Evolutionary conservation across 495 filamentous ascomycete genomes (phyloP), one percentile per base, ranked within the genome.

Genomic region (Pyronema omphalodes): DNA sequence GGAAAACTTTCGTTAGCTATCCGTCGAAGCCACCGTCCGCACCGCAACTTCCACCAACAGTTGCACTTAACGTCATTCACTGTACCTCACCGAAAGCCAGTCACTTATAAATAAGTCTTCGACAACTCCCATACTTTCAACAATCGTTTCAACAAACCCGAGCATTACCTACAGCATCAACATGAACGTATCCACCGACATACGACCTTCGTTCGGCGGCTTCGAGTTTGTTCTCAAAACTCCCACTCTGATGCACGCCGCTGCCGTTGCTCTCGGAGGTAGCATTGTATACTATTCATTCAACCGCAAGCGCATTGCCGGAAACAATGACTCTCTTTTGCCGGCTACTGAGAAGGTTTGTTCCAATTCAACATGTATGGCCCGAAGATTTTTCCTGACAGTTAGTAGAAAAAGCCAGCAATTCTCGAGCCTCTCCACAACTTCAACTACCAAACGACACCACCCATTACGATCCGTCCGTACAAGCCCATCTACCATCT

Each of bases 401-500:
- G 23, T 29, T 5, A 29, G 23, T 29, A 29, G 23, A 29, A 29
- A 41, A 12, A 12, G 39, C 39, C 11, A 41, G 55, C 57, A 0
- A 53, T 56, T 9, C 59, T 84, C 58, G 67, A 72, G 29, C 72
- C 81, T 6, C 67, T 85, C 0, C 45, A 65, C 0, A 64, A 70
- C 44, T 85, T 87, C 59, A 65, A 83, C 58, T 83, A 77, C 73
- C 56, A 70, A 46, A 67, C 68, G 0, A 76, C 72, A n/a, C 68
- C 75, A 37, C 83, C 82, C 0, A 53, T 74, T 3, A 72, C 79
- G 48, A 70, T 83, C 9, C 71, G 82, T 7, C 80, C 79, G 1
- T 86, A 85, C 66, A 83, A 80, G 59, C 74, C 79, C 9, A 82
- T 72, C 41, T 86, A 82, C 60, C 73, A 84, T 57, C 70, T 86